Conservation (phyloP, 164 flowering plant species). For the Santalum album region DNA sequence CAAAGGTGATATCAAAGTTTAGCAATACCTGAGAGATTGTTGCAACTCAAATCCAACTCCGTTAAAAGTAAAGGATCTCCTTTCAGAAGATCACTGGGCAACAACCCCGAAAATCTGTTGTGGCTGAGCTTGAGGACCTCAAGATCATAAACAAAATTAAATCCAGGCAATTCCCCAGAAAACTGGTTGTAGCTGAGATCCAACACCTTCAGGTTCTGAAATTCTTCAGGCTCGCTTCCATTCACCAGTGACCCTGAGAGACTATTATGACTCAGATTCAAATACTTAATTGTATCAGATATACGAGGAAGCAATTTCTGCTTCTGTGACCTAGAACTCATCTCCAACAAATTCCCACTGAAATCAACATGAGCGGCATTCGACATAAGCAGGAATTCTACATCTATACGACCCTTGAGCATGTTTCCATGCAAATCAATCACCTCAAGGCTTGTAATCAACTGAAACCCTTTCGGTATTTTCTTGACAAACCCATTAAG, state of each 20-base stretch:
- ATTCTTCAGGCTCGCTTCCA: constrained; percentile 19
- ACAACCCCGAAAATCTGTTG: constrained; percentile 65
- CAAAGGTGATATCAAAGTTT: neutral
- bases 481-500: constrained; percentile 43
- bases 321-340: constrained; percentile 33
- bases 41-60: constrained; percentile 87
- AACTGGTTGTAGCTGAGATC: constrained; percentile 91
- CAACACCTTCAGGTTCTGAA: constrained; percentile 47
- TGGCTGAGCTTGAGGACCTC: constrained; percentile 69
- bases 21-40: constrained; percentile 84
- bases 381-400: constrained; percentile 50
- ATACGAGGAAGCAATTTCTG: constrained; percentile 47
- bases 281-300: constrained; percentile 54
- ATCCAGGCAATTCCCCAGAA: constrained; percentile 84
- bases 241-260: constrained; percentile 36
- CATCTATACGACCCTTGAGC: constrained; percentile 59
- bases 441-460: constrained; percentile 39
- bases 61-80: constrained; percentile 65
- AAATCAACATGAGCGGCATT: constrained; percentile 69
- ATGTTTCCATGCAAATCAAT: constrained; percentile 81
- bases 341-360: constrained; percentile 63
- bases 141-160: constrained; percentile 77
- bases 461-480: constrained; percentile 70
- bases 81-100: constrained; percentile 73
- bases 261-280: constrained; percentile 66